These are phyloP conservation scores for Suhomyces tanzawaensis DNA, from an alignment of 805 yeast genomes.

Conservation along the genomic window DNA sequence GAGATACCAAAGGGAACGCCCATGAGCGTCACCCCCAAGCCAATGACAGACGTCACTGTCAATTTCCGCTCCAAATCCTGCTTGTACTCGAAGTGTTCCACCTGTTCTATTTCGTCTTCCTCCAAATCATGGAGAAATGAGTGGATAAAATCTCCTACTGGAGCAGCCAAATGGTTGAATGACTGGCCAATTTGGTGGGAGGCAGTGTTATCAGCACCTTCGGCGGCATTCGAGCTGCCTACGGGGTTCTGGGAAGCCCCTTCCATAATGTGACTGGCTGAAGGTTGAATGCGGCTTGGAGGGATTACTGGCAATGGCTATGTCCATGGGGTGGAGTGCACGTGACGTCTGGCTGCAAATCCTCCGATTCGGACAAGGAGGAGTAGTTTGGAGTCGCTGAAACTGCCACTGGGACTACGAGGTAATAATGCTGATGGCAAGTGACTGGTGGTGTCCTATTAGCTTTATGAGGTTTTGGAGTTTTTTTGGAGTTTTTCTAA, in stretches of 20 bases:
- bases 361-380: too few relatives aligned
- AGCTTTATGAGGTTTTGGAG: too few relatives aligned
- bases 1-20: constrained; percentile 79
- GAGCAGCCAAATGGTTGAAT: constrained; percentile 2
- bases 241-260: not conserved
- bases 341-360: too few relatives aligned
- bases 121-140: constrained; percentile 19
- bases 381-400: too few relatives aligned
- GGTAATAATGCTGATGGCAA: too few relatives aligned
- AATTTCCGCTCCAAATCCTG: constrained; percentile 68
- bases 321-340: too few relatives aligned
- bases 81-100: constrained; percentile 72
- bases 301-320: too few relatives aligned
- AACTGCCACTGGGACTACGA: too few relatives aligned
- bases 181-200: not conserved
- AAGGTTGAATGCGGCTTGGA: too few relatives aligned
- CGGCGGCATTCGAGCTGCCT: not conserved
- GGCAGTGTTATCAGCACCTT: not conserved
- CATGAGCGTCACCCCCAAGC: constrained; percentile 77
- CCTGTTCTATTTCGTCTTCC: constrained; percentile 51
- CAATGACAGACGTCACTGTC: constrained; percentile 68
- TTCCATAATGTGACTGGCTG: not conserved
- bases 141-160: constrained; percentile 5
- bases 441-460: too few relatives aligned
- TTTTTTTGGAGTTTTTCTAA: too few relatives aligned